Evolutionary conservation across 495 filamentous ascomycete genomes (phyloP), one percentile per base, ranked within the genome.

Genomic region (Umbilicaria muhlenbergii): DNA sequence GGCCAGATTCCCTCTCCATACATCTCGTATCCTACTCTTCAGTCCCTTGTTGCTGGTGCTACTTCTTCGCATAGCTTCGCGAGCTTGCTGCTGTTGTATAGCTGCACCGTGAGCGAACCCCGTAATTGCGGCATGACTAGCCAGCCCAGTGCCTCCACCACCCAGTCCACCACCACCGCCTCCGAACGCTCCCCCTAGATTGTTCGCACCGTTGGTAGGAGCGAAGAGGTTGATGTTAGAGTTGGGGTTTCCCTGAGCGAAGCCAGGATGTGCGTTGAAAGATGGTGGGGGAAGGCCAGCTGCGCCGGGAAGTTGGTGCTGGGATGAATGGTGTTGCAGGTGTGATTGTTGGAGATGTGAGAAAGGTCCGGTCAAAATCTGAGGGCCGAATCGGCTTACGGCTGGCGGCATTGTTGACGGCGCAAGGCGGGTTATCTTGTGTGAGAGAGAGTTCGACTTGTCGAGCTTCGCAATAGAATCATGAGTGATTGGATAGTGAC

Each of bases 1-100:
- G n/a, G 79, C 73, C 44, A 96, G 64, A 56, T 96, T 95, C 46
- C 82, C 72, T 51, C 75, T 81, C 89, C 89, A 98, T 14, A 98
- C 91, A 55, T 98, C 91, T 40, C 87, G 72, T 73, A 96, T 95
- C 59, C 86, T 67, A 21, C 73, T 69, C 57, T 83, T 81, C 19
- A 68, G 69, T 34, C 61, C 69, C 37, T 55, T 55, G 17, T 44
- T 3, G 67, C 69, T 24, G 66, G 57, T 36, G 62, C 56, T 53
- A 61, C 56, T 32, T 62, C 60, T 31, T 60, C 68, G 51, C 67
- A 71, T 41, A 71, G 75, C 13, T 54, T 61, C 46, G 42, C 55
- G 44, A 57, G 57, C 24, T 53, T 61, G 57, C 28, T 74, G 72
- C 47, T 78, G 76, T 54, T 88, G 84, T 50, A 86, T 68, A 52